Evolutionary conservation across 2,329 filamentous ascomycete species (phyloP).

Genomic region (Colletotrichum coccodes): DNA sequence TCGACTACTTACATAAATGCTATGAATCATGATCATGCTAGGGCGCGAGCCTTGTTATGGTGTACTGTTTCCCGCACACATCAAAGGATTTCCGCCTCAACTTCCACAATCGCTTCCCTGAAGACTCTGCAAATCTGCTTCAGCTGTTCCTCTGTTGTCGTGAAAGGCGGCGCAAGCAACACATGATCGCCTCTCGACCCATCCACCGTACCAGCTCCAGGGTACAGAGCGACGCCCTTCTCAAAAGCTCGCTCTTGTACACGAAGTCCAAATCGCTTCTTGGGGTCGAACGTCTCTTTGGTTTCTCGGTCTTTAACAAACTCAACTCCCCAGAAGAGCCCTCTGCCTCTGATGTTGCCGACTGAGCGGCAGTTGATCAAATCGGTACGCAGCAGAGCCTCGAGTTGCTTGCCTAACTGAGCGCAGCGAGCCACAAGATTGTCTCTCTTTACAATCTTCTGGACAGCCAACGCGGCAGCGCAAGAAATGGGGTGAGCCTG

Average conservation of each 20-base stretch:
- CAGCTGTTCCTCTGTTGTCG: constrained; percentile 52
- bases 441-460: constrained; percentile 46
- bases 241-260: constrained; percentile 43
- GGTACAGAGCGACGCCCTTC: constrained; percentile 49
- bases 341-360: constrained; percentile 51
- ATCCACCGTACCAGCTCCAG: constrained; percentile 69
- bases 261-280: constrained; percentile 37
- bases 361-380: constrained; percentile 46
- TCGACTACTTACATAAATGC: neutral
- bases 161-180: constrained; percentile 76
- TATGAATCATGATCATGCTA: neutral
- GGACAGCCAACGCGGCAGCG: constrained; percentile 41
- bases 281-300: constrained; percentile 47
- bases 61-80: neutral
- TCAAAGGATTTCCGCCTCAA: constrained; percentile 12
- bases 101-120: constrained; percentile 11
- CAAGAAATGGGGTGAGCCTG: constrained; percentile 40
- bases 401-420: constrained; percentile 43
- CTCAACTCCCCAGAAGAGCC: constrained; percentile 59
- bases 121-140: constrained; percentile 14
- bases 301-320: constrained; percentile 52
- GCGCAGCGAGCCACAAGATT: constrained; percentile 44
- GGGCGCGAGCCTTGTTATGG: neutral
- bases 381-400: constrained; percentile 37
- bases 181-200: constrained; percentile 75